phyloP scores from a whole-genome alignment of 2,329 filamentous ascomycete genomes.

The Calonectria henricotiae region DNA sequence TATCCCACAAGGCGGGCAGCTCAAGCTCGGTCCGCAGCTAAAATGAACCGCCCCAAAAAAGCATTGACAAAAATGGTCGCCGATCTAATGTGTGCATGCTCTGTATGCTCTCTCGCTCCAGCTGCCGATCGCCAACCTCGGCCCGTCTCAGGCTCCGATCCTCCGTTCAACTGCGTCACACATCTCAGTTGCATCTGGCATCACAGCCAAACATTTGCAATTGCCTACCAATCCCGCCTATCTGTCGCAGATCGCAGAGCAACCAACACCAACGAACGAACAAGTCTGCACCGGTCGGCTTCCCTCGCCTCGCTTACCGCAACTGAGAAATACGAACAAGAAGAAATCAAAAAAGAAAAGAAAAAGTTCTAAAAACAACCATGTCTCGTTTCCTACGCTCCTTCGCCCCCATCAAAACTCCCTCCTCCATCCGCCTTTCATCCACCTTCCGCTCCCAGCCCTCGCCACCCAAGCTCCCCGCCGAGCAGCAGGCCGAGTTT shows the following conservation, averaged over 20 bases:
- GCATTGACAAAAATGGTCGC: no score
- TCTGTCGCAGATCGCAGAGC: conserved; percentile 1
- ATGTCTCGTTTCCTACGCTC: conserved; percentile 48
- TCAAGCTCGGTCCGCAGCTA: no score
- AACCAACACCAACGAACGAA: not conserved
- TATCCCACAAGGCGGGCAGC: no score
- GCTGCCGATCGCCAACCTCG: conserved; percentile 28
- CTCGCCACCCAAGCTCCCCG: conserved; percentile 87
- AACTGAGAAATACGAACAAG: not conserved
- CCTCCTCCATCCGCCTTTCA: conserved; percentile 54
- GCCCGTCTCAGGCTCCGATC: conserved; percentile 31
- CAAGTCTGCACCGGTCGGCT: not conserved
- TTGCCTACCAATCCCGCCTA: not conserved
- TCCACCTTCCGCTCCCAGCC: conserved; percentile 71
- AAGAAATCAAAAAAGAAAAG: not conserved
- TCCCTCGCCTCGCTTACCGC: not conserved
- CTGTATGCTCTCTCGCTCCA: no score
- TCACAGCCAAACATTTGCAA: not conserved
- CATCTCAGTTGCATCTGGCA: conserved; percentile 1
- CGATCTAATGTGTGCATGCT: no score
- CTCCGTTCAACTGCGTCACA: conserved; percentile 31
- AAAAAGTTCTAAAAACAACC: not conserved
- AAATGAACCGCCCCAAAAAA: no score
- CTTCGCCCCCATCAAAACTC: conserved; percentile 37
- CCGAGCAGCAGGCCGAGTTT: conserved; percentile 91